A percentile compares a stretch with the other conserved stretches of the same genome.
These are phyloP conservation scores for Lepidium aucheri DNA, from an alignment of 345 rosid genomes.

Conservation along the genomic window DNA sequence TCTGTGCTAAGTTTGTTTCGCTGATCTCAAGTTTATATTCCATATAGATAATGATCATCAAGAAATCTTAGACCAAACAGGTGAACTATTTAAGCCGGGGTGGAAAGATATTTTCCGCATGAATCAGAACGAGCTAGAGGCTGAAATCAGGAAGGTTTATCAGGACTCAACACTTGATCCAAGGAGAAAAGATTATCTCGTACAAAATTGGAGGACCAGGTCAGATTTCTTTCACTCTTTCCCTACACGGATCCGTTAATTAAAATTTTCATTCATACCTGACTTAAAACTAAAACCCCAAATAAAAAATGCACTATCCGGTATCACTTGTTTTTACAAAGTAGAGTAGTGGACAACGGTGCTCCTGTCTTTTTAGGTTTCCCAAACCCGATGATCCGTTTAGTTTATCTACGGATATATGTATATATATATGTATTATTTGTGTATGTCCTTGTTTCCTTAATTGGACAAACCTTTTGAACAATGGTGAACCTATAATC, in stretches of 20 bases:
- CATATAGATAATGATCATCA: conserved; percentile 42
- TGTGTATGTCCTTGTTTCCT: background rate
- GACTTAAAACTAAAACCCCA: background rate
- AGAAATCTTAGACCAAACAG: conserved; percentile 57
- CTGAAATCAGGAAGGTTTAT: conserved; percentile 80
- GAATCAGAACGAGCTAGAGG: conserved; percentile 90
- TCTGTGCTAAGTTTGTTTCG: conserved; percentile 7
- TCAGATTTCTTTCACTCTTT: conserved; percentile 39
- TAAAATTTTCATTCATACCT: background rate
- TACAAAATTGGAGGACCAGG: conserved; percentile 87
- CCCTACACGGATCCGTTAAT: conserved; percentile 22
- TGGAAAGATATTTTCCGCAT: conserved; percentile 93
- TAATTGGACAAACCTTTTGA: background rate
- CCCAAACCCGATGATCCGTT: background rate
- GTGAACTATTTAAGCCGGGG: conserved; percentile 87
- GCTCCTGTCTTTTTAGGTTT: background rate
- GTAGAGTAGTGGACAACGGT: background rate
- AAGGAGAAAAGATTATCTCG: conserved; percentile 75
- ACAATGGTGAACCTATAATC: conserved; percentile 3
- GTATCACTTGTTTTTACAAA: background rate
- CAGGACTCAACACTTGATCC: conserved; percentile 90
- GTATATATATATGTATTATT: background rate
- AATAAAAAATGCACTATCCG: background rate
- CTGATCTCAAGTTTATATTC: conserved; percentile 15
- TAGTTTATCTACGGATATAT: background rate